Evolutionary conservation across 805 yeast genomes (phyloP).

Genomic region (Tetrapisispora phaffii): DNA sequence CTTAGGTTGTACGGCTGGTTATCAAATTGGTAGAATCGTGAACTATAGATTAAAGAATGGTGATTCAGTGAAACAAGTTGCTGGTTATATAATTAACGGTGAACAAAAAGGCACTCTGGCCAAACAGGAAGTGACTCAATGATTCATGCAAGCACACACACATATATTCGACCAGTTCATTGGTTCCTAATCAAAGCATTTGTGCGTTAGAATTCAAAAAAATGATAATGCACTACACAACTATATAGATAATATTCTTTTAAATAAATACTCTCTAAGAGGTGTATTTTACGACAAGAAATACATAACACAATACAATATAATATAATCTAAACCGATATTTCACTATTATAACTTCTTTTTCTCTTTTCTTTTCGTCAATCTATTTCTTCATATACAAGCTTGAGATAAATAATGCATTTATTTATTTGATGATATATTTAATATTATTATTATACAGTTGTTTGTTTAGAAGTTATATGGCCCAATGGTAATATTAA

Average conservation of each 20-base stretch:
- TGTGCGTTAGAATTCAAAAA: too few species aligned
- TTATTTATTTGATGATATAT: too few species aligned
- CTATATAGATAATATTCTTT: background rate
- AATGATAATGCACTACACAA: too few species aligned
- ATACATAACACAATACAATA: too few species aligned
- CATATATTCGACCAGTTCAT: too few species aligned
- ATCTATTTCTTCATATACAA: too few species aligned
- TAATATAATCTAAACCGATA: background rate
- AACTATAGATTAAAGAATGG: slow-evolving; percentile 58
- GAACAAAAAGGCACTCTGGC: slow-evolving; percentile 3
- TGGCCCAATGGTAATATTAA: background rate
- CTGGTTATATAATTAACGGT: slow-evolving; percentile 52
- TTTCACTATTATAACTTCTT: background rate
- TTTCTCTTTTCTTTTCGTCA: too few species aligned
- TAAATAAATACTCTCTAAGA: background rate
- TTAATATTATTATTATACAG: background rate
- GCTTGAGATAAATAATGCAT: too few species aligned
- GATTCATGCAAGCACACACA: background rate
- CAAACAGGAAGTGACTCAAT: slow-evolving; percentile 1
- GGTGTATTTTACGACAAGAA: background rate
- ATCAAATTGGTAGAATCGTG: slow-evolving; percentile 66
- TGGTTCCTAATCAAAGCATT: too few species aligned
- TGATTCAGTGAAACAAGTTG: slow-evolving; percentile 46
- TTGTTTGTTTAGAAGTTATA: background rate
- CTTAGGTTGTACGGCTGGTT: slow-evolving; percentile 83